These are phyloP conservation scores for Stephanodiscus triporus DNA, from an alignment of 108 stramenopile species.

Conservation along the genomic window DNA sequence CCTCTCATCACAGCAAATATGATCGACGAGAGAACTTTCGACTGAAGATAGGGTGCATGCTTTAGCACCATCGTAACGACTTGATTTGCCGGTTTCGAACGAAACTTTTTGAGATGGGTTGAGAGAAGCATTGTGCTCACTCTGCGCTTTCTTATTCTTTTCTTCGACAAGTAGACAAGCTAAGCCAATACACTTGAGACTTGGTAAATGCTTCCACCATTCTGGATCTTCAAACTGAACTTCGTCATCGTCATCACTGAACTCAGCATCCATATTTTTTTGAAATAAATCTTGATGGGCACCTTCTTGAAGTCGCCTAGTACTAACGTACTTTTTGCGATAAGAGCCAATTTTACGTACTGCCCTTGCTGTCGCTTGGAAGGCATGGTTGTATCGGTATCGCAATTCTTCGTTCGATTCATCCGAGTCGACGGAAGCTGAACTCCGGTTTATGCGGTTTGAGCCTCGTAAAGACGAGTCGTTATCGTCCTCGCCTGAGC, in stretches of 20 bases:
- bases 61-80: conserved; percentile 23
- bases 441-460: conserved; percentile 29
- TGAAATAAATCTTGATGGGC: not conserved
- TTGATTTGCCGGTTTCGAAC: conserved; percentile 13
- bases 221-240: conserved; percentile 91
- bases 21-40: conserved; percentile 36
- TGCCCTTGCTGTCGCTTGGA: conserved; percentile 31
- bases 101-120: conserved; percentile 28
- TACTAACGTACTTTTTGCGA: conserved; percentile 16
- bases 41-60: conserved; percentile 27
- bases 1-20: conserved; percentile 54
- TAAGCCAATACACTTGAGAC: conserved; percentile 88
- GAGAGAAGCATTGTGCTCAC: not conserved
- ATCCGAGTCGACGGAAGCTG: conserved; percentile 21
- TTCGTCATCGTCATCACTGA: conserved; percentile 42
- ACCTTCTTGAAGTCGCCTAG: not conserved
- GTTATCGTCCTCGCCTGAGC: conserved; percentile 38
- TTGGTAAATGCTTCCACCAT: conserved; percentile 89
- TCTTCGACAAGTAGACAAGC: conserved; percentile 67
- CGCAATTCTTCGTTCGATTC: conserved; percentile 35
- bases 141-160: conserved; percentile 3
- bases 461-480: conserved; percentile 22
- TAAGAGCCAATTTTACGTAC: conserved; percentile 30
- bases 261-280: not conserved
- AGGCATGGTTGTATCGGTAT: conserved; percentile 39